A percentile compares a stretch with the other conserved stretches of the same genome.
Conservation (phyloP, 1,284 basidiomycete genomes). For the Cerrena zonata region DNA sequence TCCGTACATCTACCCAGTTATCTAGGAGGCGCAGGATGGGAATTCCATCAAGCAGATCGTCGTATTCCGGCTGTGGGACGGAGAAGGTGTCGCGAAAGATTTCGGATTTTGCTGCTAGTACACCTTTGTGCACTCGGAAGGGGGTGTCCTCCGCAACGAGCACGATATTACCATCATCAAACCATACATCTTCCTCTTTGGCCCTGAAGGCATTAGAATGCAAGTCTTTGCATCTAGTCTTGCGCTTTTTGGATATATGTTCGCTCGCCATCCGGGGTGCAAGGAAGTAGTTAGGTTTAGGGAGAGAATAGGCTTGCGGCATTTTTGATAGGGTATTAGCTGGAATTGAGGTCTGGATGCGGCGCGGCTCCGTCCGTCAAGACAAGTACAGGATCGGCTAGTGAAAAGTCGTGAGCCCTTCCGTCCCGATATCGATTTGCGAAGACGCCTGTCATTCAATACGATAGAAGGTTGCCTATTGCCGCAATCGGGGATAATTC, state of each 20-base stretch:
- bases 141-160: background rate
- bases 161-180: constrained; percentile 7
- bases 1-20: background rate
- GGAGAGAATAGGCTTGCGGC: no score
- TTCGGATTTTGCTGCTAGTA: constrained; percentile 9
- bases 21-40: background rate
- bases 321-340: background rate
- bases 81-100: constrained; percentile 12
- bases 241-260: background rate
- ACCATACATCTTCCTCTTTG: background rate
- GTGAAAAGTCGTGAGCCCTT: no score
- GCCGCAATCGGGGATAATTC: no score
- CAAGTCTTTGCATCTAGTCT: background rate
- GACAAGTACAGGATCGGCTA: no score
- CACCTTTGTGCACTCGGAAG: constrained; percentile 7
- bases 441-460: no score
- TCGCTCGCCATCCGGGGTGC: no score
- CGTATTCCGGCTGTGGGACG: constrained; percentile 4
- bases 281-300: no score
- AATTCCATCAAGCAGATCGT: background rate
- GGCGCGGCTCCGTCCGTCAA: background rate
- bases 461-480: no score
- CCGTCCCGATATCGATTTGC: no score
- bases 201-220: background rate
- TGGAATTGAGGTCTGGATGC: background rate